Conservation (phyloP, 2,329 filamentous ascomycete genomes). For the Xylariomycetidae sp. region DNA sequence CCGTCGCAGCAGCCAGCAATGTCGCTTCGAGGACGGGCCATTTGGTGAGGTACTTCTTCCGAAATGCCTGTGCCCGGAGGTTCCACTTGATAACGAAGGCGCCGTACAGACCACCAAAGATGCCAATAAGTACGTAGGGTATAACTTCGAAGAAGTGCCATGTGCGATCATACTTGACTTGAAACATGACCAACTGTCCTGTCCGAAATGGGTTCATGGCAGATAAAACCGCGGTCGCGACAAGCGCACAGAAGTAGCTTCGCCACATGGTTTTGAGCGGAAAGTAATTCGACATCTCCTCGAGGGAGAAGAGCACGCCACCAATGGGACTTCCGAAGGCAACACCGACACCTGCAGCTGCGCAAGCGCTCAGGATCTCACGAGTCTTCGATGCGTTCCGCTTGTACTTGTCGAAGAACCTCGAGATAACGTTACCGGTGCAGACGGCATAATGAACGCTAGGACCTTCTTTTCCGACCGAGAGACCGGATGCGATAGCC, state of each 20-base stretch:
- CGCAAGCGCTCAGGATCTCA: constrained; percentile 90
- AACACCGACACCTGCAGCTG: constrained; percentile 90
- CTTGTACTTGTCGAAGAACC: constrained; percentile 87
- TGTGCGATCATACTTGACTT: constrained; percentile 87
- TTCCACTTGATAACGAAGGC: constrained; percentile 99
- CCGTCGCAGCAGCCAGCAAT: constrained; percentile 74
- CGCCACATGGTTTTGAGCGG: constrained; percentile 97
- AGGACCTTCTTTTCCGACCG: constrained; percentile 93
- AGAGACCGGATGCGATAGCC: constrained; percentile 88
- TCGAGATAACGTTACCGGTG: constrained; percentile 91
- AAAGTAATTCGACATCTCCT: constrained; percentile 97
- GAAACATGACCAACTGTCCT: constrained; percentile 98
- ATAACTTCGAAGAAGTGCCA: constrained; percentile 98
- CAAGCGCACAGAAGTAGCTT: constrained; percentile 94
- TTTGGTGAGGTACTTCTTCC: constrained; percentile 81
- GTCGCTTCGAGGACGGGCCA: constrained; percentile 86
- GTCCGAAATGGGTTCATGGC: constrained; percentile 98
- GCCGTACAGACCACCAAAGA: constrained; percentile 92
- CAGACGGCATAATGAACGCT: constrained; percentile 99
- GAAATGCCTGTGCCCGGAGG: constrained; percentile 79
- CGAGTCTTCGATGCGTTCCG: constrained; percentile 89
- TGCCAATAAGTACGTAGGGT: constrained; percentile 85
- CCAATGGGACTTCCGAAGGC: constrained; percentile 97
- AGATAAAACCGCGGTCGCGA: constrained; percentile 85
- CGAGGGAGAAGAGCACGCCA: constrained; percentile 90